A percentile compares a stretch with the other conserved stretches of the same genome.
Evolutionary conservation across 768 basidiomycete species (phyloP).

Genomic region (Amylocystis lapponica): DNA sequence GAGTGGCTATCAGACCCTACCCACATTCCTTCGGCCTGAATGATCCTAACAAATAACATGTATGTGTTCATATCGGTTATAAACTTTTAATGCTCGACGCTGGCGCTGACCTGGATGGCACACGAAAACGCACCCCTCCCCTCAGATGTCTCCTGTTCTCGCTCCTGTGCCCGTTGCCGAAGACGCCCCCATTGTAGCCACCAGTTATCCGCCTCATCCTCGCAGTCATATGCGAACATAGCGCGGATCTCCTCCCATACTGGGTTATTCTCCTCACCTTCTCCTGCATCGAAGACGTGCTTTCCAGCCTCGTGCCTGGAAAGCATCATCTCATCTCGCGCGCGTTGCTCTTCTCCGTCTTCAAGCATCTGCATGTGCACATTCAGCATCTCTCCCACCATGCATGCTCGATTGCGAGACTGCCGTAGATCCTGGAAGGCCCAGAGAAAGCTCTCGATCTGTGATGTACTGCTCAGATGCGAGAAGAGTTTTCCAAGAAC

Average conservation of each 20-base stretch:
- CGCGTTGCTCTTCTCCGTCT: constrained; percentile 13
- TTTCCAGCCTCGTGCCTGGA: constrained; percentile 10
- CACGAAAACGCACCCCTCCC: too few species aligned
- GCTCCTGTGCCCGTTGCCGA: constrained; percentile 15
- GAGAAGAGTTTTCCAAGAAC: constrained; percentile 36
- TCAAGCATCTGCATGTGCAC: constrained; percentile 16
- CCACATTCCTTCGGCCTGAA: too few species aligned
- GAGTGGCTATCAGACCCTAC: too few species aligned
- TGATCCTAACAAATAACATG: too few species aligned
- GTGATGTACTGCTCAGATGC: constrained; percentile 22
- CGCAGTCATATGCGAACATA: constrained; percentile 30
- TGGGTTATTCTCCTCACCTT: constrained; percentile 11
- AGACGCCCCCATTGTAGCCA: constrained; percentile 31
- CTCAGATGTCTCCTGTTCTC: neutral
- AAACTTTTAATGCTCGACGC: too few species aligned
- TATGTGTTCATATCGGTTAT: too few species aligned
- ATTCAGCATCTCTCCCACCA: constrained; percentile 17
- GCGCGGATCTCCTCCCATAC: constrained; percentile 25
- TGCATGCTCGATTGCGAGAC: constrained; percentile 22
- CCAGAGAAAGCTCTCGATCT: constrained; percentile 26
- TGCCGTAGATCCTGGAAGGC: constrained; percentile 33
- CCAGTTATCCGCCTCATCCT: constrained; percentile 34
- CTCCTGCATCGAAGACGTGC: constrained; percentile 14
- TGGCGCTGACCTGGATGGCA: too few species aligned
- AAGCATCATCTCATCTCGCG: constrained; percentile 23